Conservation (phyloP, 176 grass and related monocot genomes). For the Neostapfia colusana region DNA sequence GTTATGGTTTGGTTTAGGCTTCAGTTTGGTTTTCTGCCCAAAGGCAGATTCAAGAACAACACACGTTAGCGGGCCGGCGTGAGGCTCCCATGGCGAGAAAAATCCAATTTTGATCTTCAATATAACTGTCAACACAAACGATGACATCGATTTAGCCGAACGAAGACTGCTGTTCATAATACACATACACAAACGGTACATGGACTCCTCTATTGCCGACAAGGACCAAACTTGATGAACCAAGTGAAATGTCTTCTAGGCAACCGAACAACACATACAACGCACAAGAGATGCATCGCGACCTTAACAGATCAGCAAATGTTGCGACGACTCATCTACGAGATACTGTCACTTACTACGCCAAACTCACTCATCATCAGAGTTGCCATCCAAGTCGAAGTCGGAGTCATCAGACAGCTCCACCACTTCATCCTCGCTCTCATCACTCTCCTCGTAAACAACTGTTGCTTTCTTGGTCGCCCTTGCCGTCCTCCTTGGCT, state of each 20-base stretch:
- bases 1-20: no score
- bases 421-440: conserved; percentile 51
- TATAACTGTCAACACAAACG: neutral
- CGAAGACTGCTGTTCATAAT: neutral
- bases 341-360: neutral
- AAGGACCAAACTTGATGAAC: neutral
- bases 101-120: no score
- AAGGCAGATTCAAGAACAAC: no score
- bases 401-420: conserved; percentile 58
- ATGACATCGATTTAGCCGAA: neutral
- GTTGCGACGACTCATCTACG: neutral
- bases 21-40: no score
- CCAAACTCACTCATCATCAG: conserved; percentile 37
- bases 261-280: neutral
- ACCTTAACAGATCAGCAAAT: neutral
- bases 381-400: conserved; percentile 41
- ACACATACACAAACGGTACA: neutral
- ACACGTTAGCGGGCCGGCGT: no score
- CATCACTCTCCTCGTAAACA: conserved; percentile 38
- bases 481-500: conserved; percentile 56
- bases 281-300: conserved; percentile 46
- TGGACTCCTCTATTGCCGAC: neutral
- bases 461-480: conserved; percentile 39
- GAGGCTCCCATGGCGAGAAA: no score
- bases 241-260: neutral